Conservation (phyloP, 768 basidiomycete genomes). For the Tulasnella sp. region DNA sequence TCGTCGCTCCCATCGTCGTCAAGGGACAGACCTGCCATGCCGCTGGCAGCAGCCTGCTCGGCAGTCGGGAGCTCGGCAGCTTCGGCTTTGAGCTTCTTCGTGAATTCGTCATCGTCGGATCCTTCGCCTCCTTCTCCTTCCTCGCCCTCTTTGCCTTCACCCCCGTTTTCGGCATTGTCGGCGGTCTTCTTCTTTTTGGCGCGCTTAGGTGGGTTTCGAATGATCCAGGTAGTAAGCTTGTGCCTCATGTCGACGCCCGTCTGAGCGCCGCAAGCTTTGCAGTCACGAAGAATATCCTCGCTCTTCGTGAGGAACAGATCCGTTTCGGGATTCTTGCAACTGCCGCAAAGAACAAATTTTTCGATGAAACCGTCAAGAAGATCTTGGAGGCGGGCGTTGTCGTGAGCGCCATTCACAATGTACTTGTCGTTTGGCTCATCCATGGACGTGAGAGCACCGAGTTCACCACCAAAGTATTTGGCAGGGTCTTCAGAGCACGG, state of each 20-base stretch:
- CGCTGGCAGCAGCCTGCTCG: conserved; percentile 46
- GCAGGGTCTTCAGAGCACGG: conserved; percentile 61
- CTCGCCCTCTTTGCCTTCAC: conserved; percentile 43
- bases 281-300: conserved; percentile 89
- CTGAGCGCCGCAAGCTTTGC: conserved; percentile 95
- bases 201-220: conserved; percentile 95
- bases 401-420: conserved; percentile 97
- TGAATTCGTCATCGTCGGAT: conserved; percentile 73
- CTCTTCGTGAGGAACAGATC: conserved; percentile 84
- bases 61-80: conserved; percentile 60
- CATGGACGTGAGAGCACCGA: conserved; percentile 93
- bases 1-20: conserved; percentile 81
- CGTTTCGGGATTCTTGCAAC: conserved; percentile 99
- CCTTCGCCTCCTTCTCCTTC: conserved; percentile 37
- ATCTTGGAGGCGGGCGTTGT: conserved; percentile 84
- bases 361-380: conserved; percentile 96
- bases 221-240: conserved; percentile 90
- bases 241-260: conserved; percentile 93
- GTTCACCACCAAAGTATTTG: conserved; percentile 98
- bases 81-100: conserved; percentile 85
- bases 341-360: conserved; percentile 93
- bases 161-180: conserved; percentile 34
- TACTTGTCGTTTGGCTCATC: conserved; percentile 97
- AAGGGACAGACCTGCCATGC: conserved; percentile 44
- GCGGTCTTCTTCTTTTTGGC: conserved; percentile 56